These are phyloP conservation scores for Exophiala sp. DNA, from an alignment of 2,329 filamentous ascomycete genomes.

Conservation along the genomic window DNA sequence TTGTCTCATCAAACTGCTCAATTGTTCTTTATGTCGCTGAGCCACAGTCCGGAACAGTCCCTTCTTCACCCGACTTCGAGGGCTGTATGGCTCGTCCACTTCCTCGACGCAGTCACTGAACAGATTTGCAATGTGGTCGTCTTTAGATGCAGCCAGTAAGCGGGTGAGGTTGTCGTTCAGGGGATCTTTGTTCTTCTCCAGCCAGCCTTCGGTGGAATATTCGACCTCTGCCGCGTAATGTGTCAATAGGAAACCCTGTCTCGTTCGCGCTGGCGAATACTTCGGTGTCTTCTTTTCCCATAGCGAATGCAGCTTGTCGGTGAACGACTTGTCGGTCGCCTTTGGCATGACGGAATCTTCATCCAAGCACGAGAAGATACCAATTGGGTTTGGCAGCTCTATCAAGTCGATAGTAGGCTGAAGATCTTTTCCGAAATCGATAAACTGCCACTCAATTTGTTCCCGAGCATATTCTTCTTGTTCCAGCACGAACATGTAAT, in stretches of 20 bases:
- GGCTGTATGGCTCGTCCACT: constrained; percentile 68
- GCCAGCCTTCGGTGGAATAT: constrained; percentile 90
- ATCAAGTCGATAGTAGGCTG: constrained; percentile 98
- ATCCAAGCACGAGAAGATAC: constrained; percentile 96
- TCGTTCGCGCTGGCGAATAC: constrained; percentile 82
- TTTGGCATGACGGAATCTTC: constrained; percentile 99
- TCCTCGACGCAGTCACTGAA: constrained; percentile 84
- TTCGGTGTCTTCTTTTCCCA: constrained; percentile 97
- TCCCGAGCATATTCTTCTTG: constrained; percentile 97
- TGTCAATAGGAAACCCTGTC: constrained; percentile 90
- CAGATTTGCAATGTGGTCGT: constrained; percentile 77
- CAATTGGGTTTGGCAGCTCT: constrained; percentile 92
- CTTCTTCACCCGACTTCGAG: constrained; percentile 84
- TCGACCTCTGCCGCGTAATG: constrained; percentile 98
- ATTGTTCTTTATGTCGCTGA: constrained; percentile 94
- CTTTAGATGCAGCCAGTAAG: constrained; percentile 74
- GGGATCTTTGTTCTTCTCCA: constrained; percentile 99
- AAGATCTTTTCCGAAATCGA: constrained; percentile 94
- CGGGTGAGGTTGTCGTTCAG: constrained; percentile 95
- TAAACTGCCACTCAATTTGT: constrained; percentile 99
- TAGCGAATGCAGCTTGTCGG: constrained; percentile 91
- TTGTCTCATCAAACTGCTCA: constrained; percentile 93
- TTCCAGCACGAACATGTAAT: constrained; percentile 99
- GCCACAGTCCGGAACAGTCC: constrained; percentile 95
- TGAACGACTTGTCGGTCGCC: constrained; percentile 93